These are phyloP conservation scores for Dictyostelium firmibasis DNA, from an alignment of 78 protist species.

Conservation along the genomic window DNA sequence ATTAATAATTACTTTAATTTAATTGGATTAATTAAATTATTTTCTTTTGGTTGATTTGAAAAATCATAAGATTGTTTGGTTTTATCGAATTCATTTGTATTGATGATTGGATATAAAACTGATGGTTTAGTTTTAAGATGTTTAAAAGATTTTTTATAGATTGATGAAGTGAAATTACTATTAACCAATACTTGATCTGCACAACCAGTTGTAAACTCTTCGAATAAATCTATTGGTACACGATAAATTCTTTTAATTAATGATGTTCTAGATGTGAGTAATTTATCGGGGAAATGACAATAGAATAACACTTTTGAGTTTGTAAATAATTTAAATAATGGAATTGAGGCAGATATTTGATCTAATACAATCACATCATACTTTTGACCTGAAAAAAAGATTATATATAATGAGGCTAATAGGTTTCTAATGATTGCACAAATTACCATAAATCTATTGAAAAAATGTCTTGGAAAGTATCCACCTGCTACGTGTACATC, in stretches of 20 bases:
- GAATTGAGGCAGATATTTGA: slow-evolving; percentile 86
- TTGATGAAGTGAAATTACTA: slow-evolving; percentile 85
- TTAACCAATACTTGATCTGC: slow-evolving; percentile 89
- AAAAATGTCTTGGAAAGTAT: slow-evolving; percentile 89
- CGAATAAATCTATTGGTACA: slow-evolving; percentile 94
- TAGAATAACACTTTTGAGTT: slow-evolving; percentile 90
- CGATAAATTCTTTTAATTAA: slow-evolving; percentile 88
- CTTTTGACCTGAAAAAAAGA: background rate
- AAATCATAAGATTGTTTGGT: background rate
- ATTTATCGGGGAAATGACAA: slow-evolving; percentile 98
- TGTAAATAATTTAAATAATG: slow-evolving; percentile 66
- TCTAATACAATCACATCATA: slow-evolving; percentile 87
- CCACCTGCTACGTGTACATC: slow-evolving; percentile 87
- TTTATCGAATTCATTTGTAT: slow-evolving; percentile 48
- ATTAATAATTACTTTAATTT: background rate
- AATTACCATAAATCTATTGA: slow-evolving; percentile 84
- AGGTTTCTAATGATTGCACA: slow-evolving; percentile 91
- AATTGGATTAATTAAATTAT: background rate
- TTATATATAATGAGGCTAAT: slow-evolving; percentile 73
- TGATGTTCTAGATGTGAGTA: slow-evolving; percentile 61
- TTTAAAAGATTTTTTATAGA: slow-evolving; percentile 78
- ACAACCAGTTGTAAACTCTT: slow-evolving; percentile 90
- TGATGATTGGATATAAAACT: slow-evolving; percentile 89
- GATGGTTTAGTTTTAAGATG: slow-evolving; percentile 4
- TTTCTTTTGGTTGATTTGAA: background rate